A percentile compares a stretch with the other conserved stretches of the same genome.
Evolutionary conservation across 371 early-diverging fungal genomes (phyloP).

Genomic region (Globomyces sp.): DNA sequence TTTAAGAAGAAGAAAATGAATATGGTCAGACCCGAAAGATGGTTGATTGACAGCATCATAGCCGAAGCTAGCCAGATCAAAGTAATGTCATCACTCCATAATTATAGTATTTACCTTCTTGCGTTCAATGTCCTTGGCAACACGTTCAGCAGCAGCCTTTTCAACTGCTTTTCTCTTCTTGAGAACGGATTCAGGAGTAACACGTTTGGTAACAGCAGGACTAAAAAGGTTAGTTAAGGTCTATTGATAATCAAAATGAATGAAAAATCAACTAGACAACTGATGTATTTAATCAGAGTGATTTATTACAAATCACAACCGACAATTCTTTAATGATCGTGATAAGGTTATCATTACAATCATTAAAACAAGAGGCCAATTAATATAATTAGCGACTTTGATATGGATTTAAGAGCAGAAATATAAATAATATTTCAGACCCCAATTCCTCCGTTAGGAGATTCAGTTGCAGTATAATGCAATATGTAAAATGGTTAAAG

Average conservation of each 20-base stretch:
- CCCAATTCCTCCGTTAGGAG: too few relatives aligned
- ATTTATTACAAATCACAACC: not conserved
- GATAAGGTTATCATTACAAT: too few relatives aligned
- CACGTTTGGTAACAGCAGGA: conserved; percentile 14
- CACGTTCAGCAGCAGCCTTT: conserved; percentile 77
- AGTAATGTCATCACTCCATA: conserved; percentile 53
- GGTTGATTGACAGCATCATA: conserved; percentile 67
- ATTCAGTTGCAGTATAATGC: too few relatives aligned
- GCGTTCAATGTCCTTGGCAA: conserved; percentile 62
- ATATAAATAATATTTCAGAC: too few relatives aligned
- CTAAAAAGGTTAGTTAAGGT: conserved; percentile 1
- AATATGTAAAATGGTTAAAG: too few relatives aligned
- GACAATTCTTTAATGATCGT: too few relatives aligned
- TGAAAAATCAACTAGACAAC: not conserved
- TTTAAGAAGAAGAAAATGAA: conserved; percentile 9
- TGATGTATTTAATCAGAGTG: not conserved
- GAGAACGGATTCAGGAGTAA: conserved; percentile 89
- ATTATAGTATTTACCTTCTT: conserved; percentile 60
- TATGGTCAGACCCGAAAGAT: conserved; percentile 83
- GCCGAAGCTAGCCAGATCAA: conserved; percentile 55
- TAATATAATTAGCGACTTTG: too few relatives aligned
- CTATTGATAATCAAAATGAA: conserved; percentile 1
- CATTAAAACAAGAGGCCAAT: too few relatives aligned
- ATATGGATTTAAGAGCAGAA: too few relatives aligned
- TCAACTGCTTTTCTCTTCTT: conserved; percentile 93